Conservation (phyloP, 352 stramenopile genomes). For the Lagenidium sp. region DNA sequence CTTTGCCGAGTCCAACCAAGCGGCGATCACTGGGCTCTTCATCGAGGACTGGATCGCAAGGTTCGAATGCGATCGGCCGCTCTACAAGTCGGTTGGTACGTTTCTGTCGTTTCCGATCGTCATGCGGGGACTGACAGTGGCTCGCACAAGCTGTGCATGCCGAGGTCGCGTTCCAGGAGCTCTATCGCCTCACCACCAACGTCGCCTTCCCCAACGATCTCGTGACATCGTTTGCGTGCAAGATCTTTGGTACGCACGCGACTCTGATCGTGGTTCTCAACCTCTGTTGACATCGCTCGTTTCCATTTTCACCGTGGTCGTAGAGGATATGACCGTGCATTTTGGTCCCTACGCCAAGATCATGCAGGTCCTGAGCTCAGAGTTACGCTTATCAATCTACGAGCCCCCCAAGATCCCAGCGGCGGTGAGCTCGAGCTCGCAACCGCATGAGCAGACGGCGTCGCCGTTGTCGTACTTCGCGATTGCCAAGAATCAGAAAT, state of each 20-base stretch:
- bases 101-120: background rate
- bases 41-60: constrained; percentile 48
- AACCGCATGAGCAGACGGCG: no score
- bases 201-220: constrained; percentile 47
- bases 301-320: no score
- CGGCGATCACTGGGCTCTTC: constrained; percentile 44
- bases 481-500: constrained; percentile 52
- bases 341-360: constrained; percentile 45
- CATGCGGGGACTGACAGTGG: background rate
- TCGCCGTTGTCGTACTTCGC: constrained; percentile 43
- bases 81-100: constrained; percentile 60
- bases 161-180: constrained; percentile 52
- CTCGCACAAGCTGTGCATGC: constrained; percentile 35
- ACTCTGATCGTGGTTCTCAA: background rate
- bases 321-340: constrained; percentile 46
- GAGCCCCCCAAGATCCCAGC: no score
- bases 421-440: no score
- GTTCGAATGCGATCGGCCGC: constrained; percentile 35
- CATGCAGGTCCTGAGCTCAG: constrained; percentile 27
- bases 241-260: constrained; percentile 24
- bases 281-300: constrained; percentile 2
- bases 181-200: constrained; percentile 46
- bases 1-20: constrained; percentile 38
- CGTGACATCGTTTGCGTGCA: constrained; percentile 46
- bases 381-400: constrained; percentile 42